Evolutionary conservation across 345 rosid species (phyloP).

Genomic region (Salix brachista): DNA sequence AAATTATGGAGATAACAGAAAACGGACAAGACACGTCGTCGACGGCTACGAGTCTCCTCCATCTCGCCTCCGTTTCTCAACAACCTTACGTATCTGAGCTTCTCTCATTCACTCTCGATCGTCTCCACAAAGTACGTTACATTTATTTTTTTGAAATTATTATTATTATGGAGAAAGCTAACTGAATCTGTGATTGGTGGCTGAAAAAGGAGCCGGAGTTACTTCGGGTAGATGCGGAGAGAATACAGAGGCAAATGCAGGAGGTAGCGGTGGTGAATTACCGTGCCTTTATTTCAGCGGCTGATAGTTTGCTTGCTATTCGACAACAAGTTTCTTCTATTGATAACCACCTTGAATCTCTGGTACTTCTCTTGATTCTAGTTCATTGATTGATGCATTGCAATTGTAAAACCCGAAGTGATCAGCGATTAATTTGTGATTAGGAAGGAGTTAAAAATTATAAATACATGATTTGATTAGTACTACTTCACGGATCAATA

Average conservation of each 20-base stretch:
- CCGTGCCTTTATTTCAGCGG: slow-evolving; percentile 89
- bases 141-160: not conserved
- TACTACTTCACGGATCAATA: too few relatives aligned
- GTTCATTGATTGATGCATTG: not conserved
- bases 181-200: not conserved
- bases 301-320: slow-evolving; percentile 85
- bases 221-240: slow-evolving; percentile 88
- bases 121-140: slow-evolving; percentile 75
- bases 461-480: too few relatives aligned
- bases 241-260: slow-evolving; percentile 97
- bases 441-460: too few relatives aligned
- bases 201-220: slow-evolving; percentile 78
- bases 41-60: slow-evolving; percentile 44
- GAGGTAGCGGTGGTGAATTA: slow-evolving; percentile 93
- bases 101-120: slow-evolving; percentile 97
- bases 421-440: not conserved
- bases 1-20: slow-evolving; percentile 45
- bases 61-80: slow-evolving; percentile 76
- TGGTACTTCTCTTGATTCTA: slow-evolving; percentile 33
- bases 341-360: slow-evolving; percentile 83
- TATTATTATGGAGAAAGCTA: not conserved
- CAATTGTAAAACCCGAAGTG: not conserved
- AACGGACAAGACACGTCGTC: slow-evolving; percentile 38
- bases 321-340: slow-evolving; percentile 79
- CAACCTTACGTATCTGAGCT: slow-evolving; percentile 97